A percentile compares a stretch with the other conserved stretches of the same genome.
Evolutionary conservation across 371 early-diverging fungal genomes (phyloP).

Genomic region (Mucor plumbeus): DNA sequence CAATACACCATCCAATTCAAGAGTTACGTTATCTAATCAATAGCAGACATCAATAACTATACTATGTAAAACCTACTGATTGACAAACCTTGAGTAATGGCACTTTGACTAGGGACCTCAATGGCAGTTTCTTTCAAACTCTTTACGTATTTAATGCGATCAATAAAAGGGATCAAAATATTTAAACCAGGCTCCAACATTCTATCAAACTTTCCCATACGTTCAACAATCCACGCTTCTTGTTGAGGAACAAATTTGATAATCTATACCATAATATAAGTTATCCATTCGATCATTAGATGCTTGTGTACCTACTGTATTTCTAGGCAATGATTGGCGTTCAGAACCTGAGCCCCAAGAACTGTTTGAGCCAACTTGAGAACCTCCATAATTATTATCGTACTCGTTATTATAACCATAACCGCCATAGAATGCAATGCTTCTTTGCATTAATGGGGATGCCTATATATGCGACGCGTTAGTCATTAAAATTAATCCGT

Average conservation of each 20-base stretch:
- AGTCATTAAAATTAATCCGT: background rate
- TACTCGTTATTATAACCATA: slow-evolving; percentile 45
- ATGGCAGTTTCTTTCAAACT: slow-evolving; percentile 95
- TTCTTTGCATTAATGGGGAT: slow-evolving; percentile 22
- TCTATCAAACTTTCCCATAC: slow-evolving; percentile 86
- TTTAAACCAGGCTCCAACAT: slow-evolving; percentile 93
- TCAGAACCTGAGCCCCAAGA: slow-evolving; percentile 41
- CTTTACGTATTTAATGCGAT: slow-evolving; percentile 91
- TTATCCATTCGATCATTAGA: background rate
- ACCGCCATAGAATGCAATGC: slow-evolving; percentile 38
- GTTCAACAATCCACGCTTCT: slow-evolving; percentile 93
- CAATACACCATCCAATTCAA: slow-evolving; percentile 95
- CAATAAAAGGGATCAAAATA: slow-evolving; percentile 86
- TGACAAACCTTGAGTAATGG: slow-evolving; percentile 83
- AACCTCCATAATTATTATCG: slow-evolving; percentile 31
- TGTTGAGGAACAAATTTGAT: slow-evolving; percentile 98
- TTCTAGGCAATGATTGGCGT: slow-evolving; percentile 55
- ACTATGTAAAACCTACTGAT: background rate
- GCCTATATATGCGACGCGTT: slow-evolving; percentile 14
- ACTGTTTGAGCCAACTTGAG: slow-evolving; percentile 15
- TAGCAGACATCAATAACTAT: background rate
- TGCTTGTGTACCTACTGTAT: slow-evolving; percentile 42
- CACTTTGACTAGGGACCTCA: slow-evolving; percentile 93
- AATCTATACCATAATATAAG: slow-evolving; percentile 47
- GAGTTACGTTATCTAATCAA: slow-evolving; percentile 88